phyloP scores from a whole-genome alignment of 1,284 basidiomycete species.

The Taiwanofungus camphoratus region DNA sequence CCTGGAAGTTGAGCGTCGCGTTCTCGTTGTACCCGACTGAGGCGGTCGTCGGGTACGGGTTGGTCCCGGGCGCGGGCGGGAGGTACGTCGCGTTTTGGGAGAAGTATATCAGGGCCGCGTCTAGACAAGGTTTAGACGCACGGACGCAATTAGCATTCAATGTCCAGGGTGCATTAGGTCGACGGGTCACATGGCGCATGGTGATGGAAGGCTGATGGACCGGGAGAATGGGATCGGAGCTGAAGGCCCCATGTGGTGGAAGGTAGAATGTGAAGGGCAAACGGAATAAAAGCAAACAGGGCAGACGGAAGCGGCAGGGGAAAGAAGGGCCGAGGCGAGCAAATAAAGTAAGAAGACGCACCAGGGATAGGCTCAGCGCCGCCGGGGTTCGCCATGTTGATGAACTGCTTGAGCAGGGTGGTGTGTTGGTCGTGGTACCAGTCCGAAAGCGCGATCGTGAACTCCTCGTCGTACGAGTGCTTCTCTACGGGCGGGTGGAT shows the following conservation, averaged over 20 bases:
- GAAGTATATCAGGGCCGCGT: constrained; percentile 83
- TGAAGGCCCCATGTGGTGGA: too few species aligned
- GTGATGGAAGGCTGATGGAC: not conserved
- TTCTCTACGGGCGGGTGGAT: constrained; percentile 63
- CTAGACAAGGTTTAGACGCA: too few species aligned
- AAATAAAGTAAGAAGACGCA: too few species aligned
- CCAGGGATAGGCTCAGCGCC: constrained; percentile 87
- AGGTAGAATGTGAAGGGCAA: too few species aligned
- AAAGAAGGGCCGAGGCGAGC: too few species aligned
- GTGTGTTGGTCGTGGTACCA: constrained; percentile 72
- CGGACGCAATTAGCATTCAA: too few species aligned
- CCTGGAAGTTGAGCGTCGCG: constrained; percentile 73
- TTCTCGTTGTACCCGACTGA: constrained; percentile 83
- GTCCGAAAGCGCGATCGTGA: constrained; percentile 65
- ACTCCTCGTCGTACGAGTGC: constrained; percentile 86
- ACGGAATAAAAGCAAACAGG: not conserved
- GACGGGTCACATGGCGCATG: not conserved
- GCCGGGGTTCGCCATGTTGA: constrained; percentile 71
- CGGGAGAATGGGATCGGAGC: too few species aligned
- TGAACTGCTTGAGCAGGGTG: constrained; percentile 62
- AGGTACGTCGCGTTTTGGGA: constrained; percentile 71
- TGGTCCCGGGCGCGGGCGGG: constrained; percentile 46
- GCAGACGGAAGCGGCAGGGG: not conserved
- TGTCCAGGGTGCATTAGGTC: not conserved
- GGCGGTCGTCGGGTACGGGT: constrained; percentile 41